These are phyloP conservation scores for Murraya paniculata DNA, from an alignment of 345 rosid genomes.

Conservation along the genomic window DNA sequence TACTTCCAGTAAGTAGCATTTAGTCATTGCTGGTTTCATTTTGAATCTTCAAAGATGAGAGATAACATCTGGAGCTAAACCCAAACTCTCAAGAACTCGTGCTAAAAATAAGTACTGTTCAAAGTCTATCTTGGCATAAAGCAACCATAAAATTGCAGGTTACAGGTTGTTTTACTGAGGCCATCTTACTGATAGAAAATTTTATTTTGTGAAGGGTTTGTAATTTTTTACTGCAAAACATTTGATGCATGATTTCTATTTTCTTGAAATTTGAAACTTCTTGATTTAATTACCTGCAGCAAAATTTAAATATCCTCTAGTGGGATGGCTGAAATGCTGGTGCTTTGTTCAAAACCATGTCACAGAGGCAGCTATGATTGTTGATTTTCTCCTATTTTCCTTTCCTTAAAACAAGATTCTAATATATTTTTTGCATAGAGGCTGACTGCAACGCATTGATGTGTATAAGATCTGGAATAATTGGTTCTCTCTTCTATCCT, in stretches of 20 bases:
- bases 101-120: background rate
- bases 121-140: background rate
- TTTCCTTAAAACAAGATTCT: background rate
- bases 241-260: background rate
- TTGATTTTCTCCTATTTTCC: background rate
- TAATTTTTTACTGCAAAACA: background rate
- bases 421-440: background rate
- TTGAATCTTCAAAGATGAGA: conserved; percentile 4
- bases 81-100: background rate
- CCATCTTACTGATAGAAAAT: background rate
- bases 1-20: conserved; percentile 76
- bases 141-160: background rate
- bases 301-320: background rate
- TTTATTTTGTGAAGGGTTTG: background rate
- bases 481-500: background rate
- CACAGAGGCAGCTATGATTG: background rate
- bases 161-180: background rate
- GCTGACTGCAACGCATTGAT: background rate
- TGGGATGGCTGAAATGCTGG: background rate
- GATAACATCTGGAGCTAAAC: conserved; percentile 15
- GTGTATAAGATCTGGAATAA: background rate
- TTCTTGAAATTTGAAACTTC: background rate
- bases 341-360: too few relatives aligned
- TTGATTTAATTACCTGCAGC: background rate
- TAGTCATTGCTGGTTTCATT: conserved; percentile 2